Base-by-base conservation (phyloP, 148 eudicot genomes). In the Nyssa sinensis region DNA sequence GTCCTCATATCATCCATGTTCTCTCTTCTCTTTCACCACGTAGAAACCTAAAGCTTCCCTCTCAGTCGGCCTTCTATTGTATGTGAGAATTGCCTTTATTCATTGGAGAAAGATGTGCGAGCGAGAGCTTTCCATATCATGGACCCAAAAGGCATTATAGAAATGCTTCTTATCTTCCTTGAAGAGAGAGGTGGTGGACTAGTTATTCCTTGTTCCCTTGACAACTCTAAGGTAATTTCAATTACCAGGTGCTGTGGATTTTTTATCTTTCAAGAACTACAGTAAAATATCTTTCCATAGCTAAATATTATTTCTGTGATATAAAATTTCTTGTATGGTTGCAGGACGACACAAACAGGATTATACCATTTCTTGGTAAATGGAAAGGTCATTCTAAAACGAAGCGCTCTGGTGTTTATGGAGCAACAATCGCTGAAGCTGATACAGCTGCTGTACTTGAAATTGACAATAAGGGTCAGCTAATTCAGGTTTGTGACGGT, bases 331-430 rank as follows among this genome's bases (percentile, higher is more conserved):
- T 61, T 68, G 55, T 57, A 71, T 53, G 72, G 69, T 72, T 78
- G 77, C 87, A 92, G 96, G 82, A 86, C 59, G 75, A 69, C 6
- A 35, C 28, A 14, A 76, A 84, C 75, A 83, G 97, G 83, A 66
- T 94, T 70, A 69, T 61, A 64, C 97, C 89, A 49, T 86, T 88
- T 84, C 91, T 94, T 75, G 98, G 97, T 47, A 88, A 70, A 70
- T 94, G 98, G 98, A 86, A 89, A 75, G 97, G 98, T 19, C 85
- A 76, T 72, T 94, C 98, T 33, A 24, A 84, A 64, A 94, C 98
- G 57, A 94, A 82, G 71, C 98, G 98, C 49, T 92, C 93, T 78
- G 98, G 97, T 78, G 90, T 94, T 25, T 94, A 94, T 84, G 97
- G 97, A 79, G 89, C 98, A 66, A 94, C 98, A 39, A 77, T 90